Evolutionary conservation across 345 rosid genomes (phyloP).

Genomic region (Euphorbia lathyris): DNA sequence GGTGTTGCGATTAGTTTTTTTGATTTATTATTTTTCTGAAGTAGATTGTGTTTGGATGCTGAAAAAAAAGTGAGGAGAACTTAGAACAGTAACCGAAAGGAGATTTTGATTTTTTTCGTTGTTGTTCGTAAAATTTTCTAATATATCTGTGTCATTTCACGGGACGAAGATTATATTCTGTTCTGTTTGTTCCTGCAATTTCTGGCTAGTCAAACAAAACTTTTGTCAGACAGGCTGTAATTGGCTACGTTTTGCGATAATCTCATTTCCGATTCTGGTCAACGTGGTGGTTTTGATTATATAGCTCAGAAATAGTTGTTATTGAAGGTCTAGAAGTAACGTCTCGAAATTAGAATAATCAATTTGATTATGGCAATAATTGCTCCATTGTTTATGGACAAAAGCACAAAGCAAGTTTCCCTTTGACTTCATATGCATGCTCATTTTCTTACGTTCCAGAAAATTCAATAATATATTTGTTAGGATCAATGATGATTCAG

Average conservation of each 20-base stretch:
- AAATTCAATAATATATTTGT: background rate
- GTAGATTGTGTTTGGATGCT: conserved; percentile 6
- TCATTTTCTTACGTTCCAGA: background rate
- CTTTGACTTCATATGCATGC: background rate
- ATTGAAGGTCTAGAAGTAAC: background rate
- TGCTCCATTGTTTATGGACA: background rate
- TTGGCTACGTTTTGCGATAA: background rate
- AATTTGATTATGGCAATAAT: background rate
- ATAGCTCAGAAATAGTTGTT: background rate
- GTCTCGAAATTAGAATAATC: background rate
- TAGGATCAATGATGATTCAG: background rate
- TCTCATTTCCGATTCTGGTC: background rate
- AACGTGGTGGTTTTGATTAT: background rate
- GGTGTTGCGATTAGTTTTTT: background rate
- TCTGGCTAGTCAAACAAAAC: background rate
- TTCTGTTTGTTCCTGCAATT: conserved; percentile 6
- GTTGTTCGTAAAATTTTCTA: background rate
- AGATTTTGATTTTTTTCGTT: background rate
- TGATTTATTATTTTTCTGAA: background rate
- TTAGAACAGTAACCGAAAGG: background rate
- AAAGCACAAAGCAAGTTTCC: background rate
- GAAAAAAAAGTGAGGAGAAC: background rate
- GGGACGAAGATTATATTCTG: conserved; percentile 2
- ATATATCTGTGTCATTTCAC: background rate
- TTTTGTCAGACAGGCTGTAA: background rate